phyloP scores from a whole-genome alignment of 768 basidiomycete genomes.

The Boletus eberwhitei region DNA sequence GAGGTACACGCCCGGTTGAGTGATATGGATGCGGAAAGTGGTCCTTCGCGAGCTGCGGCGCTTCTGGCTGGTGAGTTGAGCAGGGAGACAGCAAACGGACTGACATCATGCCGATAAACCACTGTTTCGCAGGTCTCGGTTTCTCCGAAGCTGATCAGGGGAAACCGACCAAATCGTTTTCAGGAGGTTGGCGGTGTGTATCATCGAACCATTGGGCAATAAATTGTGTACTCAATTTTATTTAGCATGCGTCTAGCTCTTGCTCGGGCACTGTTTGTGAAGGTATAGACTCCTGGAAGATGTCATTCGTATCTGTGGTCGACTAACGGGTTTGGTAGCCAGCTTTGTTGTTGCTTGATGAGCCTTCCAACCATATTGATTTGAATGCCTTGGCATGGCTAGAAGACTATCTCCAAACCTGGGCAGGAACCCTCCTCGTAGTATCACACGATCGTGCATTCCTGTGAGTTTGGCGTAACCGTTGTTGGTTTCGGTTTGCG shows the following conservation, averaged over 20 bases:
- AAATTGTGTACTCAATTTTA: background rate
- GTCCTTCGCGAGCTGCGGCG: constrained; percentile 89
- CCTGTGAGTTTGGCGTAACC: constrained; percentile 47
- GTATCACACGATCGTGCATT: constrained; percentile 99
- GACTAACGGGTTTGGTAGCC: constrained; percentile 41
- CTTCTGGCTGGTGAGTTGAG: constrained; percentile 68
- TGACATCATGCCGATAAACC: background rate
- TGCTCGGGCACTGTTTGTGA: constrained; percentile 94
- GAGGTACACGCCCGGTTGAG: constrained; percentile 88
- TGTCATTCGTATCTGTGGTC: background rate
- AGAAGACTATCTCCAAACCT: constrained; percentile 95
- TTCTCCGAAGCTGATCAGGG: constrained; percentile 88
- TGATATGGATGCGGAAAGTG: constrained; percentile 99
- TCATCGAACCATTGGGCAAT: background rate
- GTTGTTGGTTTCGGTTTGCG: background rate
- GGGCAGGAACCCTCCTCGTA: constrained; percentile 87
- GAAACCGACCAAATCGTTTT: constrained; percentile 80
- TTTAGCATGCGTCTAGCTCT: constrained; percentile 91
- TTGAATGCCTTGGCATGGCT: constrained; percentile 96
- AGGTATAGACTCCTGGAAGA: constrained; percentile 41
- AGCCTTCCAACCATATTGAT: constrained; percentile 97
- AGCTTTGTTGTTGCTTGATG: constrained; percentile 77
- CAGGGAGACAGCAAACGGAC: background rate
- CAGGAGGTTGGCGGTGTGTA: constrained; percentile 88
- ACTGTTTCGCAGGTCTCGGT: constrained; percentile 62